A percentile compares a stretch with the other conserved stretches of the same genome.
phyloP scores from a whole-genome alignment of 306 rosid genomes.

The Ormosia emarginata region DNA sequence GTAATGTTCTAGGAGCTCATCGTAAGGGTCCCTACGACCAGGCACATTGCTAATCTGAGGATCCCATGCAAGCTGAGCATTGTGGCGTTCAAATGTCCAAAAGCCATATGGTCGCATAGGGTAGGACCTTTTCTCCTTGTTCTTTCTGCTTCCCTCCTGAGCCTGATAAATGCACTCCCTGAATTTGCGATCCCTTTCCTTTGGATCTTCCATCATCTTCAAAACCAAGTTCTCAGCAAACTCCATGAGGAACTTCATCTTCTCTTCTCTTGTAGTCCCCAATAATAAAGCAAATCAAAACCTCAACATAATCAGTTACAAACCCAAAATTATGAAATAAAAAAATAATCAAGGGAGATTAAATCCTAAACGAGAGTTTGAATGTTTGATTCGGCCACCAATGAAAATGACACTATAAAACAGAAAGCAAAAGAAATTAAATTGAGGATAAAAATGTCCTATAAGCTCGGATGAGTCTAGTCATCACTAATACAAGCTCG shows the following conservation, averaged over 20 bases:
- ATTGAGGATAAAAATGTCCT: too few species aligned
- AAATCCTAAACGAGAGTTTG: too few species aligned
- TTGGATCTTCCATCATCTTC: conserved; percentile 91
- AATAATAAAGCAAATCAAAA: not conserved
- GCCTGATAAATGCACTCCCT: conserved; percentile 53
- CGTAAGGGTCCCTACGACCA: conserved; percentile 73
- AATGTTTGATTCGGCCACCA: too few species aligned
- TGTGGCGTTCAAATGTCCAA: conserved; percentile 80
- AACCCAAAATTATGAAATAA: conserved; percentile 6
- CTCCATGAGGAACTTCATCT: conserved; percentile 84
- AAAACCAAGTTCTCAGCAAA: conserved; percentile 82
- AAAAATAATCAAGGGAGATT: not conserved
- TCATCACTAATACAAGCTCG: too few species aligned
- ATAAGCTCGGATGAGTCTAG: too few species aligned
- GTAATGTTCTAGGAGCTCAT: conserved; percentile 51
- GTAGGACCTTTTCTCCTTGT: conserved; percentile 73
- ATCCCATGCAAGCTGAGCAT: conserved; percentile 64
- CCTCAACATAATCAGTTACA: not conserved
- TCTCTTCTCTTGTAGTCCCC: not conserved
- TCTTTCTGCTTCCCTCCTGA: conserved; percentile 35
- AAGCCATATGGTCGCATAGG: conserved; percentile 75
- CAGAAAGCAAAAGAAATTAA: too few species aligned
- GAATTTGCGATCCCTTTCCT: conserved; percentile 83
- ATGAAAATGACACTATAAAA: too few species aligned
- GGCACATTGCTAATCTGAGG: conserved; percentile 68